These are phyloP conservation scores for Venturia nashicola DNA, from an alignment of 2,329 filamentous ascomycete species.

Conservation along the genomic window DNA sequence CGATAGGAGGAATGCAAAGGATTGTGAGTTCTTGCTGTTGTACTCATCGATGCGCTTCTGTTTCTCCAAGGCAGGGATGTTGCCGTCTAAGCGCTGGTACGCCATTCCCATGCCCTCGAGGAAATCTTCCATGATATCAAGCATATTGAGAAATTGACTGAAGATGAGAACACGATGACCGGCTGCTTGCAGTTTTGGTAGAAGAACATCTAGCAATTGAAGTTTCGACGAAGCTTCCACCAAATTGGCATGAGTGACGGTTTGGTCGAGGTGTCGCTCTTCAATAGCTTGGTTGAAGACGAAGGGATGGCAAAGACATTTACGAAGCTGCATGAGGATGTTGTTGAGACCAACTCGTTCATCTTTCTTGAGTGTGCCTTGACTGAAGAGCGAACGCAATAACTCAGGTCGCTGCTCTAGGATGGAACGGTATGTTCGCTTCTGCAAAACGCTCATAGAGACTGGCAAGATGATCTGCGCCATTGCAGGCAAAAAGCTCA, in stretches of 20 bases:
- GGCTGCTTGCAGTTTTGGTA: slow-evolving; percentile 73
- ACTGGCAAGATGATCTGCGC: slow-evolving; percentile 90
- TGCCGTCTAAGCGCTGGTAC: slow-evolving; percentile 79
- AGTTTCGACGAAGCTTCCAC: slow-evolving; percentile 89
- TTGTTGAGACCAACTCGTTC: slow-evolving; percentile 82
- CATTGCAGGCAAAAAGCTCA: slow-evolving; percentile 87
- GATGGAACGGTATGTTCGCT: slow-evolving; percentile 89
- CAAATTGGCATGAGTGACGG: slow-evolving; percentile 62
- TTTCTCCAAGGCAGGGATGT: slow-evolving; percentile 67
- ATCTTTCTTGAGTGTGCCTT: slow-evolving; percentile 44
- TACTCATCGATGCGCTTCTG: slow-evolving; percentile 90
- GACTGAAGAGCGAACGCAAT: slow-evolving; percentile 73
- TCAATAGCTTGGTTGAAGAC: slow-evolving; percentile 87
- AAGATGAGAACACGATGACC: slow-evolving; percentile 91
- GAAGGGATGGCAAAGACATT: slow-evolving; percentile 92
- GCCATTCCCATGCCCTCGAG: slow-evolving; percentile 59
- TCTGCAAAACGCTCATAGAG: slow-evolving; percentile 89
- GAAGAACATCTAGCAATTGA: slow-evolving; percentile 67
- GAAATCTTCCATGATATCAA: slow-evolving; percentile 87
- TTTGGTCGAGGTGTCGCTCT: slow-evolving; percentile 54
- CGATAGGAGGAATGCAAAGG: slow-evolving; percentile 87
- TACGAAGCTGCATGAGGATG: slow-evolving; percentile 87
- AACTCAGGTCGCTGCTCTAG: slow-evolving; percentile 81
- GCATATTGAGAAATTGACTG: slow-evolving; percentile 82
- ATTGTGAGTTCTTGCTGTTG: slow-evolving; percentile 68